Evolutionary conservation across 805 yeast genomes (phyloP).

Genomic region (Priceomyces melissophilus): DNA sequence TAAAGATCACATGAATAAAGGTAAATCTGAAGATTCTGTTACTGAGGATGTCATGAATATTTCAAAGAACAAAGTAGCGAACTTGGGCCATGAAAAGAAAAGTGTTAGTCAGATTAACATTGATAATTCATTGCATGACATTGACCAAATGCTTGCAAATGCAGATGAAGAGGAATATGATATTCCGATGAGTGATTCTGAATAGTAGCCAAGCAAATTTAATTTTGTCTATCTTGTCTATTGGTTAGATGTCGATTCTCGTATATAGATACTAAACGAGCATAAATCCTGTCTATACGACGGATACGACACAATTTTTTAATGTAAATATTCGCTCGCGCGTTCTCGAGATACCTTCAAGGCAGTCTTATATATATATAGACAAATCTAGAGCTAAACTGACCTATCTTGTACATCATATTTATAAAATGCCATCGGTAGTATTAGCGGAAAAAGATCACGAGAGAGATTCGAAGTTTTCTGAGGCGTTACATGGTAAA

Average conservation of each 20-base stretch:
- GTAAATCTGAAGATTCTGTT: constrained; percentile 8
- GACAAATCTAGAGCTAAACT: not conserved
- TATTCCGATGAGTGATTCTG: constrained; percentile 20
- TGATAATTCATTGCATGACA: constrained; percentile 21
- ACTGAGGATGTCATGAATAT: not conserved
- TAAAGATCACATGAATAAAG: constrained; percentile 17
- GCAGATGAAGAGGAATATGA: constrained; percentile 39
- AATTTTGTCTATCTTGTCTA: not conserved
- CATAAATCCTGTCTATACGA: constrained; percentile 7
- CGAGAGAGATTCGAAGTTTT: constrained; percentile 65
- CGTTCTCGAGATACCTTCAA: too few species aligned
- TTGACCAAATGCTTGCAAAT: constrained; percentile 34
- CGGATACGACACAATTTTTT: constrained; percentile 9
- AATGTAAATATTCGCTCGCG: constrained; percentile 1
- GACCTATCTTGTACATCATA: not conserved
- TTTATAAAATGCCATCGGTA: constrained; percentile 13
- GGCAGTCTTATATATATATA: not conserved
- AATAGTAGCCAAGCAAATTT: not conserved
- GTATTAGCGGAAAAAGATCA: constrained; percentile 49
- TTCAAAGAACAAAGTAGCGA: constrained; percentile 1
- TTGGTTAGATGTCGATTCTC: not conserved
- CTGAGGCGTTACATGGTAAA: constrained; percentile 84
- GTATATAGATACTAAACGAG: constrained; percentile 2
- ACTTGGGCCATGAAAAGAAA: not conserved
- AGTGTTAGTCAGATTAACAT: constrained; percentile 4